Conservation (phyloP, 257 asterid genomes). For the Anisodus acutangulus region DNA sequence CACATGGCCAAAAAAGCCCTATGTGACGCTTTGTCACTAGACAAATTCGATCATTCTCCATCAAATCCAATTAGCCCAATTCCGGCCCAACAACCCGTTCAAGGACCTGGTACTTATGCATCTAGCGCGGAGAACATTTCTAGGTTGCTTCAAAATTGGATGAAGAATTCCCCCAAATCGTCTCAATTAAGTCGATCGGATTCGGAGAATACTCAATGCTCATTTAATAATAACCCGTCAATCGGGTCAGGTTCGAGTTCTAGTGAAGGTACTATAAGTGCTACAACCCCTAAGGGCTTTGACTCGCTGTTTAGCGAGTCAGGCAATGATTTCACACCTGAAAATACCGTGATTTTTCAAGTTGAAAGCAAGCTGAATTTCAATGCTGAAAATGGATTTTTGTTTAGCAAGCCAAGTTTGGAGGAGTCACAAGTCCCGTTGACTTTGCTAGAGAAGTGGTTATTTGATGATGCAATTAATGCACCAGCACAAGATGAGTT, state of each 20-base stretch:
- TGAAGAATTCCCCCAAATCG: slow-evolving; percentile 44
- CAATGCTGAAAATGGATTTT: slow-evolving; percentile 24
- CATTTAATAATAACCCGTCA: slow-evolving; percentile 44
- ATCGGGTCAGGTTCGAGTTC: slow-evolving; percentile 38
- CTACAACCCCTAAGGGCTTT: slow-evolving; percentile 33
- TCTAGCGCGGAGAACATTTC: slow-evolving; percentile 72
- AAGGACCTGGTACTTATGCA: slow-evolving; percentile 45
- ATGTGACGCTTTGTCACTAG: slow-evolving; percentile 64
- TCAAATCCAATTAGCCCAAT: not conserved
- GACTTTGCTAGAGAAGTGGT: slow-evolving; percentile 63
- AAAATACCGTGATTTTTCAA: not conserved
- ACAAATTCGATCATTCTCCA: slow-evolving; percentile 30
- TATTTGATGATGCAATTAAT: slow-evolving; percentile 52
- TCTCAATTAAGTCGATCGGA: slow-evolving; percentile 30
- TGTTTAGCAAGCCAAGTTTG: slow-evolving; percentile 24
- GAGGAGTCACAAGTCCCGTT: slow-evolving; percentile 54
- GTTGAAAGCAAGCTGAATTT: slow-evolving; percentile 30
- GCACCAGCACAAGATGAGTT: slow-evolving; percentile 30
- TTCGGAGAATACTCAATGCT: slow-evolving; percentile 41
- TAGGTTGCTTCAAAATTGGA: slow-evolving; percentile 65
- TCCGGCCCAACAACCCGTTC: not conserved
- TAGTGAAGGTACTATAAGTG: slow-evolving; percentile 36
- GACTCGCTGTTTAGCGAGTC: not conserved
- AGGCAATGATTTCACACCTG: slow-evolving; percentile 21
- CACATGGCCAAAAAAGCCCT: slow-evolving; percentile 75